Conservation (phyloP, 768 basidiomycete genomes). For the Candolleomyces aberdarensis region DNA sequence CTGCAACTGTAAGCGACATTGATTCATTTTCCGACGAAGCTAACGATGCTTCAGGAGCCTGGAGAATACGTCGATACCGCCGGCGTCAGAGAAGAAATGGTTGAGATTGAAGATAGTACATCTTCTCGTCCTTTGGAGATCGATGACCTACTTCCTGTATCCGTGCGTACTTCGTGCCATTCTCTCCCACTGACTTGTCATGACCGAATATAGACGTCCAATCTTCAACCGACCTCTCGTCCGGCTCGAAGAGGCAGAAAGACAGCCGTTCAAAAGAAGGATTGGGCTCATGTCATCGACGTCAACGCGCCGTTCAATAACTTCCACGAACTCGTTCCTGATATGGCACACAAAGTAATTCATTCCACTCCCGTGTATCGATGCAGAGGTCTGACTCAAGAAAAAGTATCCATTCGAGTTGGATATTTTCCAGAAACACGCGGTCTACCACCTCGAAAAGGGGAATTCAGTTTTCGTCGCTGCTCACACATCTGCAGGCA, state of each 20-base stretch:
- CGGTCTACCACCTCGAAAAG: slow-evolving; percentile 95
- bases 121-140: slow-evolving; percentile 43
- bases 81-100: slow-evolving; percentile 5
- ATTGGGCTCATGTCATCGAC: slow-evolving; percentile 98
- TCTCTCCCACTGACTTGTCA: not conserved
- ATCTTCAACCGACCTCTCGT: slow-evolving; percentile 50
- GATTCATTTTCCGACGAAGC: too few relatives aligned
- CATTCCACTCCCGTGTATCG: not conserved
- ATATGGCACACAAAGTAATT: slow-evolving; percentile 88
- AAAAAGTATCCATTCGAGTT: slow-evolving; percentile 93
- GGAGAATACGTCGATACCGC: slow-evolving; percentile 17
- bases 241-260: slow-evolving; percentile 39
- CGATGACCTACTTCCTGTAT: slow-evolving; percentile 74
- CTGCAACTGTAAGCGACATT: slow-evolving; percentile 1
- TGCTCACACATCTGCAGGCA: slow-evolving; percentile 98
- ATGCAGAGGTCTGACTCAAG: not conserved
- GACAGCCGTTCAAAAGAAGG: slow-evolving; percentile 67
- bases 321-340: slow-evolving; percentile 89
- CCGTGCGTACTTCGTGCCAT: slow-evolving; percentile 28
- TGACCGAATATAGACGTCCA: slow-evolving; percentile 41
- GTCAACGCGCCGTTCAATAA: slow-evolving; percentile 87
- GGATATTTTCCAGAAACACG: slow-evolving; percentile 98
- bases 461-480: slow-evolving; percentile 99
- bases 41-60: slow-evolving; percentile 16
- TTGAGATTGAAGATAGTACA: slow-evolving; percentile 2